phyloP scores from a whole-genome alignment of 2,329 filamentous ascomycete species.

The Phyllosticta citriasiana region DNA sequence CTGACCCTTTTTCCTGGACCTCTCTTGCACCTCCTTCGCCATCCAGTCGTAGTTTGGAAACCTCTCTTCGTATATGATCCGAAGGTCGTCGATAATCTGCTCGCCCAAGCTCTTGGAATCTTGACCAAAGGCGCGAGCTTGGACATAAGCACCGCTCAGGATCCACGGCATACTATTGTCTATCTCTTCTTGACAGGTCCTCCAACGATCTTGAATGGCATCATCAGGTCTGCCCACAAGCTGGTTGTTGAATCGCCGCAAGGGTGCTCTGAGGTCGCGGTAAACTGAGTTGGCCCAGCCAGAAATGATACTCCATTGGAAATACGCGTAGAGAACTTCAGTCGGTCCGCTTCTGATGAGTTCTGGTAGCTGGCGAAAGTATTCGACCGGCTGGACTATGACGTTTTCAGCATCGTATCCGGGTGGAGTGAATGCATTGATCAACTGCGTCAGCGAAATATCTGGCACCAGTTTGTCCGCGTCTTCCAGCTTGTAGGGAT shows the following conservation, averaged over 20 bases:
- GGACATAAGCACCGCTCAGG: constrained; percentile 59
- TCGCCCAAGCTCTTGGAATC: constrained; percentile 58
- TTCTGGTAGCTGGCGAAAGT: constrained; percentile 47
- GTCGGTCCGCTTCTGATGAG: constrained; percentile 45
- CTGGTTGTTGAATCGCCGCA: constrained; percentile 28
- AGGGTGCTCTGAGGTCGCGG: constrained; percentile 49
- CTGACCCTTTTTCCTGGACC: constrained; percentile 47
- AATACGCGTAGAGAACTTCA: constrained; percentile 51
- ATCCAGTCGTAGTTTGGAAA: constrained; percentile 54
- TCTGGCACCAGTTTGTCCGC: constrained; percentile 46
- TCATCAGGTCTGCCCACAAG: not conserved
- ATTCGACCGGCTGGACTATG: constrained; percentile 50
- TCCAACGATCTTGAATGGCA: constrained; percentile 47
- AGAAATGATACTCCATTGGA: constrained; percentile 54
- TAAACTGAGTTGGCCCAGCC: constrained; percentile 46
- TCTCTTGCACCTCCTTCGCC: constrained; percentile 48
- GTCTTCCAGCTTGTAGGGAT: constrained; percentile 49
- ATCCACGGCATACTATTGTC: constrained; percentile 56
- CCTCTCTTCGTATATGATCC: constrained; percentile 53
- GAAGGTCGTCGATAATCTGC: constrained; percentile 61
- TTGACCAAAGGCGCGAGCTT: constrained; percentile 53
- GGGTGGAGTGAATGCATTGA: constrained; percentile 43
- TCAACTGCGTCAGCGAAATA: constrained; percentile 43
- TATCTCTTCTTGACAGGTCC: constrained; percentile 50
- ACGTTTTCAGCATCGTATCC: constrained; percentile 43